Base-by-base conservation (phyloP, 345 rosid genomes). In the Eucalyptus regnans region DNA sequence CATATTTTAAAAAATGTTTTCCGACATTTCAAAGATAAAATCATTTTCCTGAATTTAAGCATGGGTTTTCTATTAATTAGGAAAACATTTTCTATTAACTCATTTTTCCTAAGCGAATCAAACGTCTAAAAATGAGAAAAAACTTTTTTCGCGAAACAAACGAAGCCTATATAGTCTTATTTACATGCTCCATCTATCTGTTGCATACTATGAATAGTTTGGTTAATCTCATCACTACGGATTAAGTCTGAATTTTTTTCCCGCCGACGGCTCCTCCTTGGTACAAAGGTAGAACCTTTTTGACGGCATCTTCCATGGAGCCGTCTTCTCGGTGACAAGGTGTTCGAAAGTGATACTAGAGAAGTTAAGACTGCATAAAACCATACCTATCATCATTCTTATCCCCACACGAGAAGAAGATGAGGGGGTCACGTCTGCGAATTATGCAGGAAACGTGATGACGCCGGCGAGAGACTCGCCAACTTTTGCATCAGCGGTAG, bases 381-480 rank as follows among this genome's bases (percentile, higher is more conserved):
- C 83, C 83, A 41, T 20, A 76, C 48, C 29, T 20, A 27, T 29
- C 56, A 49, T 46, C 86, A 14, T 49, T 83, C 52, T 25, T 83
- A 83, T 49, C 27, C 86, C 41, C 56, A 31, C 62, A 52, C 16
- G 2, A 6, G 25, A n/a, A 12, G 41, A 50, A 23, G 25, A 86
- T 27, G 48, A 49, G 5, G 58, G 29, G 58, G 11, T 87, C 48
- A 25, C 33, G 37, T 46, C 4, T 48, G 29, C 48, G 7, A 37
- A 76, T 20, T 29, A 5, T 50, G 41, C 93, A 94, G 96, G 94
- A 86, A 93, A 88, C 86, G 33, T 92, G 88, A 88, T 76, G 89
- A 58, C 90, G 88, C 96, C 94, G 18, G 91, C 91, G 4, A 88
- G 89, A 90, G 89, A 91, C 8, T 93, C 95, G 9, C 89, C 90